phyloP scores from a whole-genome alignment of 192 early-diverging fungal species.

The Coemansia sp. region DNA sequence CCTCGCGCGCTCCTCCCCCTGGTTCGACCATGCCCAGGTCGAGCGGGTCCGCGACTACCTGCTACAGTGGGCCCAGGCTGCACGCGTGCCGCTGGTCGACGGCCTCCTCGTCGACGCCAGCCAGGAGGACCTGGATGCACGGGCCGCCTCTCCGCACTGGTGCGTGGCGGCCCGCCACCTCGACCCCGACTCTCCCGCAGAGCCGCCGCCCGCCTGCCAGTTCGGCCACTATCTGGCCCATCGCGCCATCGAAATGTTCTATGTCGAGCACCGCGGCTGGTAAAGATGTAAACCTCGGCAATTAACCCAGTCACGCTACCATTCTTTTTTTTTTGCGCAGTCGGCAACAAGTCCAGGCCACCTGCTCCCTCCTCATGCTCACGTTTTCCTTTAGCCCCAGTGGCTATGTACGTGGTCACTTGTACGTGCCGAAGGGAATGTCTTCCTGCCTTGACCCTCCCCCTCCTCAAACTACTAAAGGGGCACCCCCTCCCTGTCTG shows the following conservation, averaged over 20 bases:
- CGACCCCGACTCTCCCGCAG: background rate
- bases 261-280: slow-evolving; percentile 49
- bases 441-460: background rate
- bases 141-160: slow-evolving; percentile 13
- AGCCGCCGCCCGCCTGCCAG: background rate
- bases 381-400: too few species aligned
- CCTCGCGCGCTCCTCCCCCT: slow-evolving; percentile 26
- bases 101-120: slow-evolving; percentile 20
- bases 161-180: slow-evolving; percentile 9
- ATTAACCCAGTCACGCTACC: background rate
- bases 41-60: slow-evolving; percentile 25
- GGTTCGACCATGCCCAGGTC: slow-evolving; percentile 33
- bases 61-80: slow-evolving; percentile 31
- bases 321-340: background rate
- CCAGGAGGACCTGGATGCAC: slow-evolving; percentile 1
- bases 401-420: background rate
- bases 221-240: slow-evolving; percentile 44
- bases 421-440: too few species aligned
- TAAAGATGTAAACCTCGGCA: too few species aligned
- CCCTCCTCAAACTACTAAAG: background rate
- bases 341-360: too few species aligned
- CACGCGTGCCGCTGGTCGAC: slow-evolving; percentile 29
- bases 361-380: too few species aligned
- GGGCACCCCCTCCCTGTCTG: too few species aligned
- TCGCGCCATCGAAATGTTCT: slow-evolving; percentile 47